These are phyloP conservation scores for Ascochyta fabae DNA, from an alignment of 2,329 filamentous ascomycete genomes.

Conservation along the genomic window DNA sequence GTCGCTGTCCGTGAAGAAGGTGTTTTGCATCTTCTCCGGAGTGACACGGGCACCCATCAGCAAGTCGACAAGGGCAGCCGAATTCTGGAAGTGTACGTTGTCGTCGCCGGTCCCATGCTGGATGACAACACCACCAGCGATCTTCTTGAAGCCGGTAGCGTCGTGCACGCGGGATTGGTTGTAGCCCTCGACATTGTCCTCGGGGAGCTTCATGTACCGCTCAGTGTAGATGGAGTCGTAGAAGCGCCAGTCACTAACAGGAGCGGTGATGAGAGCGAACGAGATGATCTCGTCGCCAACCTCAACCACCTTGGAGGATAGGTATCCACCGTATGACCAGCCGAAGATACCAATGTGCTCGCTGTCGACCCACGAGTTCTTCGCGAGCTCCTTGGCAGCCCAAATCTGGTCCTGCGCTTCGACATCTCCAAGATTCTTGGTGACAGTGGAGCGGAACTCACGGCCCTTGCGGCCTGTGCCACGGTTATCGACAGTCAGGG, in stretches of 20 bases:
- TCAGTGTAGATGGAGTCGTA: slow-evolving; percentile 77
- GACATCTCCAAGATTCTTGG: slow-evolving; percentile 65
- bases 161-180: slow-evolving; percentile 65
- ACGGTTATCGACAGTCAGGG: slow-evolving; percentile 72
- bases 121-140: slow-evolving; percentile 66
- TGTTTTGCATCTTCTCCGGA: slow-evolving; percentile 67
- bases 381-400: slow-evolving; percentile 64
- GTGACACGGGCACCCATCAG: slow-evolving; percentile 65
- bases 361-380: slow-evolving; percentile 62
- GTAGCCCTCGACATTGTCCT: slow-evolving; percentile 66
- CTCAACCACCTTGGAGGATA: slow-evolving; percentile 71
- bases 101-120: slow-evolving; percentile 73
- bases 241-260: slow-evolving; percentile 72
- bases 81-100: slow-evolving; percentile 74
- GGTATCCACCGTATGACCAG: slow-evolving; percentile 72
- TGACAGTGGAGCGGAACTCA: slow-evolving; percentile 64
- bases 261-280: slow-evolving; percentile 68
- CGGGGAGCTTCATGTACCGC: slow-evolving; percentile 71
- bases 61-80: slow-evolving; percentile 66
- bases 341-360: slow-evolving; percentile 71
- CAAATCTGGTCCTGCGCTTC: slow-evolving; percentile 72
- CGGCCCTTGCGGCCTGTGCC: slow-evolving; percentile 71
- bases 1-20: slow-evolving; percentile 70
- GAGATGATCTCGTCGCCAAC: slow-evolving; percentile 66
- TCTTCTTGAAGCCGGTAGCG: slow-evolving; percentile 66